Percentiles rank a stretch among this genome's conserved stretches.
These are phyloP conservation scores for Ustilago tritici DNA, from an alignment of 1,284 basidiomycete genomes.

Conservation along the genomic window DNA sequence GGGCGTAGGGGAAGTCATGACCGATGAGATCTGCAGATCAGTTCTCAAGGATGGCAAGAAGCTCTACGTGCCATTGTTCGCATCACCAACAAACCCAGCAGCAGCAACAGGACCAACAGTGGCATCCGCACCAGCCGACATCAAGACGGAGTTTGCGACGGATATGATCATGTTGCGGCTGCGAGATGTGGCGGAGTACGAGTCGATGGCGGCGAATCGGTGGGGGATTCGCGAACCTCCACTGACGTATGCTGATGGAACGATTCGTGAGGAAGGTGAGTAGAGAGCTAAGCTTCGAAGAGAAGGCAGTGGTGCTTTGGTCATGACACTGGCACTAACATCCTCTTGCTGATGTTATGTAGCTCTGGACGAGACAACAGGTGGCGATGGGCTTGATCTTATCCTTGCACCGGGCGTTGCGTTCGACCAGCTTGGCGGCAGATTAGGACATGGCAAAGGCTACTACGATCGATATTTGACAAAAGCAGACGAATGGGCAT, in stretches of 20 bases:
- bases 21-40: slow-evolving; percentile 68
- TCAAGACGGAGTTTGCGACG: slow-evolving; percentile 54
- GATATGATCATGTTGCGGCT: slow-evolving; percentile 71
- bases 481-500: slow-evolving; percentile 48
- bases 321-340: neutral
- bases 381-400: slow-evolving; percentile 69
- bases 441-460: slow-evolving; percentile 71
- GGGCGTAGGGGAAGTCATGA: slow-evolving; percentile 68
- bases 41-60: slow-evolving; percentile 65
- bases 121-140: slow-evolving; percentile 14
- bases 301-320: no score
- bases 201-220: slow-evolving; percentile 65
- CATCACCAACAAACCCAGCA: slow-evolving; percentile 51
- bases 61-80: slow-evolving; percentile 70
- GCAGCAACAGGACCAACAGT: slow-evolving; percentile 35
- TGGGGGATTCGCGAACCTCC: slow-evolving; percentile 71
- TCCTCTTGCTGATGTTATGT: neutral
- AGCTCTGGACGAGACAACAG: slow-evolving; percentile 63
- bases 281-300: neutral
- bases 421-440: slow-evolving; percentile 67
- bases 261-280: slow-evolving; percentile 51
- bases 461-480: slow-evolving; percentile 71
- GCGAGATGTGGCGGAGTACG: slow-evolving; percentile 58
- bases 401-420: slow-evolving; percentile 70
- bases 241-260: slow-evolving; percentile 53